A percentile compares a stretch with the other conserved stretches of the same genome.
phyloP scores from a whole-genome alignment of 73 alveolate species.

The Paramecium sonneborni region DNA sequence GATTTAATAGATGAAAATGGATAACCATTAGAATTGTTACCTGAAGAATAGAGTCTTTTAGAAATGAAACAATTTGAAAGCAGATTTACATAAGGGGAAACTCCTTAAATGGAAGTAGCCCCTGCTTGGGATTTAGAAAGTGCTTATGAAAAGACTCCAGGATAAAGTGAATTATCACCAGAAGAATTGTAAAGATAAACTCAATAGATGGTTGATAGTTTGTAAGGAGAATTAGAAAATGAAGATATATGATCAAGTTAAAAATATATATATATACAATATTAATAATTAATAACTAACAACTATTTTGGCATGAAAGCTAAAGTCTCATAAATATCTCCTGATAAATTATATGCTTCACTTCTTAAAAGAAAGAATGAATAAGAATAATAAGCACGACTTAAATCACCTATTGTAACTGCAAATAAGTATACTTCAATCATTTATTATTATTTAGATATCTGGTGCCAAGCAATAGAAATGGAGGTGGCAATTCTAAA shows the following conservation, averaged over 20 bases:
- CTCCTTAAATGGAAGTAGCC: neutral
- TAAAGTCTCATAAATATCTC: conserved; percentile 19
- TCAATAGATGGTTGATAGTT: neutral
- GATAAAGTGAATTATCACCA: neutral
- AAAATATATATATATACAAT: neutral
- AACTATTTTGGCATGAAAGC: neutral
- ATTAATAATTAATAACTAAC: conserved; percentile 13
- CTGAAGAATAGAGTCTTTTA: neutral
- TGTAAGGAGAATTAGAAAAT: neutral
- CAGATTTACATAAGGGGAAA: neutral
- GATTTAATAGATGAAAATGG: neutral
- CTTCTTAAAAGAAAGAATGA: conserved; percentile 20
- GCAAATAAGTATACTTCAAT: neutral
- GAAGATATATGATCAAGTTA: neutral
- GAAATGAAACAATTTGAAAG: neutral
- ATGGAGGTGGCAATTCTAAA: neutral
- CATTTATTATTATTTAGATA: neutral
- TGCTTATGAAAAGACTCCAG: neutral
- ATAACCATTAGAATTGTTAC: neutral
- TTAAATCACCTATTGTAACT: neutral
- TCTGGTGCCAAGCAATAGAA: neutral
- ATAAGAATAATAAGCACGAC: neutral
- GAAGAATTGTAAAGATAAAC: neutral
- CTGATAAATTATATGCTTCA: conserved; percentile 42
- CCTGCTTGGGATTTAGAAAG: neutral